phyloP scores from a whole-genome alignment of 2,329 filamentous ascomycete genomes.

The Cercospora sp. region DNA sequence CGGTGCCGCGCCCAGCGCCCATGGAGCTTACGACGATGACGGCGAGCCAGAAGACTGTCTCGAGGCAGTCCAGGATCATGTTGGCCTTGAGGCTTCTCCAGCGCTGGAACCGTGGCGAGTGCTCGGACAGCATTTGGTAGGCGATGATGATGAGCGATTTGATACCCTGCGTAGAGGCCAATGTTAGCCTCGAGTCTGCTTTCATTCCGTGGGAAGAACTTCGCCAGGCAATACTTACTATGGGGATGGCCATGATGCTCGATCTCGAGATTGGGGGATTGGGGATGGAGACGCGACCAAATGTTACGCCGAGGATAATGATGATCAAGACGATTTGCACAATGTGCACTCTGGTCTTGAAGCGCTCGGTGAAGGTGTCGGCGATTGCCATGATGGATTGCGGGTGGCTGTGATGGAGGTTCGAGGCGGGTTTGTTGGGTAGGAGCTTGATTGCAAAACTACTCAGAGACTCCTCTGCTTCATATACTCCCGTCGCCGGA shows the following conservation, averaged over 20 bases:
- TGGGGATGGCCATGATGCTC: conserved; percentile 23
- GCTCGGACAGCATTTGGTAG: conserved; percentile 46
- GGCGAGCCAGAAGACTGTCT: conserved; percentile 47
- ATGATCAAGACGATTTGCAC: conserved; percentile 21
- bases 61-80: conserved; percentile 45
- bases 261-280: conserved; percentile 22
- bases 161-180: conserved; percentile 16
- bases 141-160: conserved; percentile 46
- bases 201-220: background rate
- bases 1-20: conserved; percentile 15
- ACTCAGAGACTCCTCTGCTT: background rate
- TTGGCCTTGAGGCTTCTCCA: conserved; percentile 47
- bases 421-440: background rate
- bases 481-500: background rate
- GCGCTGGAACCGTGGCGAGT: conserved; percentile 36
- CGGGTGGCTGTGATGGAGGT: background rate
- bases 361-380: conserved; percentile 15
- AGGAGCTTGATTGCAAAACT: background rate
- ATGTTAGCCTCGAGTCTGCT: background rate
- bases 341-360: conserved; percentile 23
- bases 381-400: conserved; percentile 7
- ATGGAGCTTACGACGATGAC: conserved; percentile 37
- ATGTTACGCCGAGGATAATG: conserved; percentile 17
- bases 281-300: conserved; percentile 23
- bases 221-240: conserved; percentile 12